Evolutionary conservation across 2,329 filamentous ascomycete species (phyloP), one percentile per base, ranked within the genome.

Genomic region (Rhynchosporium graminicola): DNA sequence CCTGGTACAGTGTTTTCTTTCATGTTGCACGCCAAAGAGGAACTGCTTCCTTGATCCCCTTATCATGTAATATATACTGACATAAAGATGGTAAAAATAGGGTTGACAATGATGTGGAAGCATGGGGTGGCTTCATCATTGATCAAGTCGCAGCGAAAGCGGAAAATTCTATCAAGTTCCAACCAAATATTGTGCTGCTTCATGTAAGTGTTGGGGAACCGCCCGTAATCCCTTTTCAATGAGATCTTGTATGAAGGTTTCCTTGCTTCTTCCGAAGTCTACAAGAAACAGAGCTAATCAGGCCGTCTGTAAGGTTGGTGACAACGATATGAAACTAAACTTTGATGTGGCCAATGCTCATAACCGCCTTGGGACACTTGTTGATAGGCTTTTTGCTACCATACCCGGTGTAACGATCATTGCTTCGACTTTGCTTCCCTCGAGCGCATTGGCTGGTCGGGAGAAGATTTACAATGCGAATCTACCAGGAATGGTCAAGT

Each of bases 151-250:
- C 45, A 13, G 45, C 33, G 4, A 51, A 57, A n/a, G 60, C 54
- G 7, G 38, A 57, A 15, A 42, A 52, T 20, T 42, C 45, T 45
- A 42, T 57, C 9, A 47, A 46, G 4, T 51, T 15, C 12, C 31
- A 58, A 13, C 60, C 60, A n/a, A 58, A 57, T 28, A 8, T 62
- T 10, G 31, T 62, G n/a, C 45, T 62, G n/a, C 45, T 62, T 1
- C 36, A 51, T 26, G 60, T 45, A 26, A 54, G 60, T n/a, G 57
- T 54, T 10, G 2, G 40, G 26, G 43, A 46, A 26, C 7, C 9
- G 33, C 33, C 43, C 7, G 5, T 46, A 6, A 4, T 26, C 5
- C 33, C 33, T 10, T 36, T 36, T 6, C 33, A 3, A 36, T 36
- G 33, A 36, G 33, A 10, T 20, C 20, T 20, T 20, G 20, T 1